A percentile compares a stretch with the other conserved stretches of the same genome.
phyloP scores from a whole-genome alignment of 164 flowering plant genomes.

The Litsea cubeba region DNA sequence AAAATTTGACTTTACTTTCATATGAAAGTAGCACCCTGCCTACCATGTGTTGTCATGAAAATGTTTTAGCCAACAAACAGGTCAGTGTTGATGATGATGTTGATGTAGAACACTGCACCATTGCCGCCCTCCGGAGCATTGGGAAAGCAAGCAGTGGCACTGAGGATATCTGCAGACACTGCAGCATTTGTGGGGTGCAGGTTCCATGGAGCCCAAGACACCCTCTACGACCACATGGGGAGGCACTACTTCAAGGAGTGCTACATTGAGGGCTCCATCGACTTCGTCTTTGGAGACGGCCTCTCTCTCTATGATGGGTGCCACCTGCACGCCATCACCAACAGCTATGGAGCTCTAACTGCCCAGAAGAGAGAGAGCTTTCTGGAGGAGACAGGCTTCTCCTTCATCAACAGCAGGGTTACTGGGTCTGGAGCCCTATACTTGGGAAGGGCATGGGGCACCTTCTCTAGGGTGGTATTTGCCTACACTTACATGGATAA shows the following conservation, averaged over 20 bases:
- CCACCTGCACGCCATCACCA: constrained; percentile 42
- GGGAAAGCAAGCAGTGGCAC: constrained; percentile 63
- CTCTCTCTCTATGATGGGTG: constrained; percentile 42
- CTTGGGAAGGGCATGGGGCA: constrained; percentile 70
- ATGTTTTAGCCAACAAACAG: no score
- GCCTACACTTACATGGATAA: constrained; percentile 62
- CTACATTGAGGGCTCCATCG: constrained; percentile 60
- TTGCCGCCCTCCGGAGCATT: constrained; percentile 39
- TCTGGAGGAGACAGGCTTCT: constrained; percentile 59
- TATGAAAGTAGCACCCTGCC: no score
- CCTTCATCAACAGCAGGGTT: constrained; percentile 55
- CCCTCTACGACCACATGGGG: constrained; percentile 55
- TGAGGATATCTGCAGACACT: constrained; percentile 46
- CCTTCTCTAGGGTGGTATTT: constrained; percentile 61
- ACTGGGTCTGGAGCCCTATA: constrained; percentile 58
- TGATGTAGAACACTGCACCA: constrained; percentile 47
- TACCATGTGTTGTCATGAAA: no score
- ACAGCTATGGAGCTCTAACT: constrained; percentile 46
- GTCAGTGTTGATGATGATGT: background rate
- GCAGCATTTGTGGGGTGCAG: constrained; percentile 50
- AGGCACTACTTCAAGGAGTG: constrained; percentile 62
- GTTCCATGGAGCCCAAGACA: constrained; percentile 56
- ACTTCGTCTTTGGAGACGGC: constrained; percentile 63
- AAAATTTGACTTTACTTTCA: no score
- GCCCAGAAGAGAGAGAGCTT: constrained; percentile 50